These are phyloP conservation scores for Recurvomyces mirabilis DNA, from an alignment of 495 filamentous ascomycete species.

Conservation along the genomic window DNA sequence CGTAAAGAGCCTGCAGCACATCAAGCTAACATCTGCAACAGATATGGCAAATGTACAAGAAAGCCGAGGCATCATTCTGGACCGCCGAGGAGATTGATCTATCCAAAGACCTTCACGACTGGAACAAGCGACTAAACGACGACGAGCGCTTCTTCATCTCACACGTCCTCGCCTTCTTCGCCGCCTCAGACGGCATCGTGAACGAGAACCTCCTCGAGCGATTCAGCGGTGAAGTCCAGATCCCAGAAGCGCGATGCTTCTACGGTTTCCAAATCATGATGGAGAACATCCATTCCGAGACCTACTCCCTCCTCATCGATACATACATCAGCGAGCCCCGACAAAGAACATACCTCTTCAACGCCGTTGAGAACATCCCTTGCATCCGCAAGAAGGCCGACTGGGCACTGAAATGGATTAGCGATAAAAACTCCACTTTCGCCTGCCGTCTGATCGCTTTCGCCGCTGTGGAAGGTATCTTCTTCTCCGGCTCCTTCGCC, in stretches of 20 bases:
- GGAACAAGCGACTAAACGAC: slow-evolving; percentile 93
- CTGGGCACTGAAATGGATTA: slow-evolving; percentile 93
- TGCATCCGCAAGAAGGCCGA: slow-evolving; percentile 96
- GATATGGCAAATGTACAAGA: slow-evolving; percentile 99
- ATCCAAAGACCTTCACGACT: slow-evolving; percentile 96
- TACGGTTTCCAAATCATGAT: slow-evolving; percentile 99
- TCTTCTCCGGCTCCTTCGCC: slow-evolving; percentile 98
- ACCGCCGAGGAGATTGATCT: slow-evolving; percentile 98
- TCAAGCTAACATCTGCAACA: slow-evolving; percentile 33
- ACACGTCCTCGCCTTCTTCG: slow-evolving; percentile 97
- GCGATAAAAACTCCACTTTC: slow-evolving; percentile 84
- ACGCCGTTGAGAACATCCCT: slow-evolving; percentile 96
- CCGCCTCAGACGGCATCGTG: slow-evolving; percentile 98
- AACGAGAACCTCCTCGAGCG: slow-evolving; percentile 99
- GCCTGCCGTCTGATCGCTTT: slow-evolving; percentile 93
- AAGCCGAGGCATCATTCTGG: slow-evolving; percentile 99
- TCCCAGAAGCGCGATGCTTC: slow-evolving; percentile 97
- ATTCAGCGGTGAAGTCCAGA: slow-evolving; percentile 93
- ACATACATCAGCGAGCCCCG: slow-evolving; percentile 99
- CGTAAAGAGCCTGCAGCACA: slow-evolving; percentile 50
- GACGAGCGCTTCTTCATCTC: slow-evolving; percentile 98
- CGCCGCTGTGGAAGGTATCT: slow-evolving; percentile 96
- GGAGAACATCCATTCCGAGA: slow-evolving; percentile 99
- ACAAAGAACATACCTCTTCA: slow-evolving; percentile 90
- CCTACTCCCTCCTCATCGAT: slow-evolving; percentile 97